Base-by-base conservation (phyloP, 495 filamentous ascomycete species). In the Neurospora sp. region DNA sequence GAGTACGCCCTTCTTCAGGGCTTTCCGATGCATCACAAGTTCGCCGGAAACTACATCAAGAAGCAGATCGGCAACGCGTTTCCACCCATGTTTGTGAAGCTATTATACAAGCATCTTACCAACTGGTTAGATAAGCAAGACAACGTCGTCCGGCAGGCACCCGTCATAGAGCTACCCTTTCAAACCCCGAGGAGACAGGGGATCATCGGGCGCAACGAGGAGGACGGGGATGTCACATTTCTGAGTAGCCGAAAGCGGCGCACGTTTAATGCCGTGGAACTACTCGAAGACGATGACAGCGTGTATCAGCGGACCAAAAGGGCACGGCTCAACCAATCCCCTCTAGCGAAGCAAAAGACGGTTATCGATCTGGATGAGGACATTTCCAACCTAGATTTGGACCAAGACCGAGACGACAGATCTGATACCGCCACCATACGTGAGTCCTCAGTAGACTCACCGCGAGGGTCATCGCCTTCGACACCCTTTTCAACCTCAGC, bases 31-130 rank as follows among this genome's bases (percentile, higher is more conserved):
- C 80, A 83, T 3, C 91, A 93, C 81, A 78, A 82, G 3, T 97
- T 97, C 74, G 76, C 81, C 0, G 81, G 80, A 1, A 60, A 18
- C 0, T 74, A 79, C 7, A 82, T 90, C 3, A 89, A 87, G 73
- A 91, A 86, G 75, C 93, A 96, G 78, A 93, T 97, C 74, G 95
- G 95, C 0, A 98, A 98, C 79, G 93, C 94, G 0, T 93, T 96
- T 8, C 93, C 94, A 0, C 90, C 95, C 0, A 74, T 80, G 7
- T 81, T 93, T 0, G 91, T 90, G 0, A 82, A 86, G 49, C 84
- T 85, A 0, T 72, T 96, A 0, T 92, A 90, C 76, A 74, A 81
- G 37, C 87, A 90, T 72, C 82, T 95, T 3, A 82, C 83, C 31
- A 83, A 79, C 39, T 87, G 87, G 54, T 76, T 96, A 35, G 84